phyloP scores from a whole-genome alignment of 2,329 filamentous ascomycete species.

The Sporothrix mexicana region DNA sequence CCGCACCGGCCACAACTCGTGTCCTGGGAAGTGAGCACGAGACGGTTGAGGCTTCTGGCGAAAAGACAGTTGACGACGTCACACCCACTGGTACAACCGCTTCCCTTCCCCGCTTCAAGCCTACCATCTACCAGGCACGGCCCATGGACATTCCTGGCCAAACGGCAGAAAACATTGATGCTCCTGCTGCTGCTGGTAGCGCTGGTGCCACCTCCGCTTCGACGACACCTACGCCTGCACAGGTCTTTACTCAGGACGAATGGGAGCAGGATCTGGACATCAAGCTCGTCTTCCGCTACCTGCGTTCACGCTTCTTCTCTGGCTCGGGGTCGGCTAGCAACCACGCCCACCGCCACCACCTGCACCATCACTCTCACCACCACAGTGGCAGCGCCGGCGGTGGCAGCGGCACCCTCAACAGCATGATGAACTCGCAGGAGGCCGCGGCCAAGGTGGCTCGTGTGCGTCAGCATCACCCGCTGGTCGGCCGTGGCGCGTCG shows the following conservation, averaged over 20 bases:
- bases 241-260: conserved; percentile 71
- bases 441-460: conserved; percentile 78
- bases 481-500: conserved; percentile 63
- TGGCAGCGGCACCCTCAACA: conserved; percentile 29
- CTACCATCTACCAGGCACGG: conserved; percentile 51
- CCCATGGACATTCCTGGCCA: conserved; percentile 48
- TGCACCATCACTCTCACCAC: conserved; percentile 20
- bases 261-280: conserved; percentile 95
- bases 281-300: conserved; percentile 87
- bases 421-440: conserved; percentile 60
- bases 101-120: conserved; percentile 56
- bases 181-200: conserved; percentile 17
- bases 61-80: conserved; percentile 24
- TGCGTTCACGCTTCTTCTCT: conserved; percentile 74
- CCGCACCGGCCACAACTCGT: conserved; percentile 37
- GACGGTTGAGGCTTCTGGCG: not conserved
- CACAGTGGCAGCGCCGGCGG: not conserved
- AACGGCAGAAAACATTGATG: conserved; percentile 36
- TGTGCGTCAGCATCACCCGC: conserved; percentile 86
- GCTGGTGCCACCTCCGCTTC: conserved; percentile 10
- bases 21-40: conserved; percentile 29
- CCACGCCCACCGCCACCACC: conserved; percentile 25
- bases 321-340: conserved; percentile 44
- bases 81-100: conserved; percentile 38
- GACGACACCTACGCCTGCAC: conserved; percentile 6